Evolutionary conservation across 331 rosid species (phyloP).

Genomic region (Phaseolus coccineus): DNA sequence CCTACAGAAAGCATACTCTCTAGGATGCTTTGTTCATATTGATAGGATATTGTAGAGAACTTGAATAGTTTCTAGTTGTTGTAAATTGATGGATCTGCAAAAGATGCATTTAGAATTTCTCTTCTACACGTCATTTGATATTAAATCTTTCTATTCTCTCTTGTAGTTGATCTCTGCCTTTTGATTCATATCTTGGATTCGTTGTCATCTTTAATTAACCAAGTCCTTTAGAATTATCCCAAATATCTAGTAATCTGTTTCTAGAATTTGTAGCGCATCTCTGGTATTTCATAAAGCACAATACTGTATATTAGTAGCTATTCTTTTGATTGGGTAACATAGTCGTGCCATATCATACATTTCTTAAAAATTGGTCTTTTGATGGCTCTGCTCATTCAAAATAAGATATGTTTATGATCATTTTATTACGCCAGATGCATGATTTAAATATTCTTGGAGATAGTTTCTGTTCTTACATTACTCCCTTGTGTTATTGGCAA

Average conservation of each 20-base stretch:
- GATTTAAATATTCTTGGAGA: neutral
- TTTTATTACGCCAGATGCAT: constrained; percentile 7
- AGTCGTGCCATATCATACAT: neutral
- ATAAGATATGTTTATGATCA: neutral
- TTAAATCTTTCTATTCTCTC: neutral
- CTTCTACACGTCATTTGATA: neutral
- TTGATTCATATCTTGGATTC: neutral
- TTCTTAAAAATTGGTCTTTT: constrained; percentile 12
- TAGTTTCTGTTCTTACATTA: neutral
- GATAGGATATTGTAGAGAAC: neutral
- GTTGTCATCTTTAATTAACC: neutral
- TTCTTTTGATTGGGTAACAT: neutral
- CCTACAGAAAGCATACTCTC: neutral
- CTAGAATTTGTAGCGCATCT: neutral
- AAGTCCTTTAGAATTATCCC: neutral
- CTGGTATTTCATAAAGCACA: neutral
- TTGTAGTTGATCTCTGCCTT: neutral
- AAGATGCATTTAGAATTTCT: constrained; percentile 5
- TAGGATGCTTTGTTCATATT: neutral
- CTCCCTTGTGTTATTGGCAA: constrained; percentile 1
- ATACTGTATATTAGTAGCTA: neutral
- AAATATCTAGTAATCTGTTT: neutral
- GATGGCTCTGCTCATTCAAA: constrained; percentile 5
- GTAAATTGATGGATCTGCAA: neutral
- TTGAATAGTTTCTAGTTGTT: neutral